Base-by-base conservation (phyloP, 148 eudicot genomes). In the Diospyros lotus region DNA sequence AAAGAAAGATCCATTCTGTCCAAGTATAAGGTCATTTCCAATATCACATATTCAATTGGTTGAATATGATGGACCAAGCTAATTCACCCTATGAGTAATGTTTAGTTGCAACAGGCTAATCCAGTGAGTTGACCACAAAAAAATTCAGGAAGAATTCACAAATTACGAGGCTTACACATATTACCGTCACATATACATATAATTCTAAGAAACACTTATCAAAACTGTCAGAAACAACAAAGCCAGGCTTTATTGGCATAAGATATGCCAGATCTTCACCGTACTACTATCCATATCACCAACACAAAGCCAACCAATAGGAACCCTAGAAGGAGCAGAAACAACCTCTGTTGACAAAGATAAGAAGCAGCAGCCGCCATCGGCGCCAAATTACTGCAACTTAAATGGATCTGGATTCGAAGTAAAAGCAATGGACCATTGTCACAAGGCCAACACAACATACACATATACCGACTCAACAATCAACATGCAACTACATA, bases 311-410 rank as follows among this genome's bases (percentile, higher is more conserved):
- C 13, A 58, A 39, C 45, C 62, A 73, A 11, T 64, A 38, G 59
- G 1, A 64, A 51, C 65, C 58, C 68, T 17, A 63, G 46, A 52
- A 51, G 38, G 55, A 17, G 15, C 15, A 68, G 53, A 73, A 48
- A 73, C 9, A 42, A 60, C n/a, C 56, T 2, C 17, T 6, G 6
- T 28, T 6, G 68, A 73, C 12, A 60, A 62, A 60, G 40, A 73
- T 46, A 7, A 54, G 42, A 68, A 68, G 28, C 43, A 45, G 39
- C 69, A 40, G 41, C 9, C 66, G 15, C 4, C 48, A 65, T 65
- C 68, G 14, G 68, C 68, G 44, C 17, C 68, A 41, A 65, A 65
- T 65, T 65, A 51, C 14, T 15, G 58, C 6, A 52, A 69, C 59
- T 11, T 18, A 11, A 8, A 44, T 17, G 65, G 15, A 52, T 68